phyloP scores from a whole-genome alignment of 1,139 yeast species.

The Candida buenavistaensis region DNA sequence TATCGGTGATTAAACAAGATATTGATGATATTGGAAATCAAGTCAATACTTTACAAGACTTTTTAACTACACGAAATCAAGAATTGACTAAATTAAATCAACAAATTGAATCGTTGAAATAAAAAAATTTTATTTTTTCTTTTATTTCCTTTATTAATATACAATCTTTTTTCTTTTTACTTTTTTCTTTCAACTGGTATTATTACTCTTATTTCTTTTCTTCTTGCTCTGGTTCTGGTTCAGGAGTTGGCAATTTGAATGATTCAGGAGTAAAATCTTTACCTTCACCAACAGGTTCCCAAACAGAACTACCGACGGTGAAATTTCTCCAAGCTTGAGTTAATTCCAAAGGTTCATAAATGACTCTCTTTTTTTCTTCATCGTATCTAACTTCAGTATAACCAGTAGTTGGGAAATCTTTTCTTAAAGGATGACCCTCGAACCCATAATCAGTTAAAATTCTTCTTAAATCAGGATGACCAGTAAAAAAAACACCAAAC shows the following conservation, averaged over 20 bases:
- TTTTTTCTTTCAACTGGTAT: too few species aligned
- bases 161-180: background rate
- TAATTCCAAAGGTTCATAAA: conserved; percentile 85
- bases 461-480: conserved; percentile 88
- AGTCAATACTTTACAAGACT: conserved; percentile 59
- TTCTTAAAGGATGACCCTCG: conserved; percentile 89
- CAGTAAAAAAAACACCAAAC: conserved; percentile 84
- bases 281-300: conserved; percentile 94
- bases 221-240: conserved; percentile 66
- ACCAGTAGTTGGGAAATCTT: conserved; percentile 92
- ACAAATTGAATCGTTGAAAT: conserved; percentile 35
- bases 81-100: conserved; percentile 50
- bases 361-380: conserved; percentile 86
- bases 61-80: conserved; percentile 47
- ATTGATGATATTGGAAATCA: conserved; percentile 66
- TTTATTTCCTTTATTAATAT: background rate
- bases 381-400: conserved; percentile 89
- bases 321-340: conserved; percentile 93
- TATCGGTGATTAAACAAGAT: conserved; percentile 52
- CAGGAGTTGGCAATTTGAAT: conserved; percentile 80
- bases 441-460: conserved; percentile 92
- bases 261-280: conserved; percentile 78
- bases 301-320: conserved; percentile 81
- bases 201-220: conserved; percentile 30
- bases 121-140: conserved; percentile 3